A percentile compares a stretch with the other conserved stretches of the same genome.
These are phyloP conservation scores for Fusarium drepaniforme DNA, from an alignment of 2,329 filamentous ascomycete species.

Conservation along the genomic window DNA sequence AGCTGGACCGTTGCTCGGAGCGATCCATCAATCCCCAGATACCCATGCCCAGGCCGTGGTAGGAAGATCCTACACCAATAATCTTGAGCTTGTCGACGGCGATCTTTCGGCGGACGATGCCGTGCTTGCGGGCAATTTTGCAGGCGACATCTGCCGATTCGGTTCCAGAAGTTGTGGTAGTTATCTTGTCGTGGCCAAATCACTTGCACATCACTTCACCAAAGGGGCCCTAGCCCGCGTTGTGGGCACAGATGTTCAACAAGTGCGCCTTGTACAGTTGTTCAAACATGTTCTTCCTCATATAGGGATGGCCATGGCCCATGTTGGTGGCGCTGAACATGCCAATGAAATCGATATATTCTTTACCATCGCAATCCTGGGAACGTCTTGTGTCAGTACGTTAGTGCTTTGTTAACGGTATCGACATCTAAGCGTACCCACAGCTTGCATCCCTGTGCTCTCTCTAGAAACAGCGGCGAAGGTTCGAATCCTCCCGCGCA, in stretches of 20 bases:
- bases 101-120: neutral
- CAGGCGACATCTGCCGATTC: neutral
- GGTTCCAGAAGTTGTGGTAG: neutral
- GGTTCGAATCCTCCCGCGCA: neutral
- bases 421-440: neutral
- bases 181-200: neutral
- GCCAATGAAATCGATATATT: neutral
- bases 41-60: neutral
- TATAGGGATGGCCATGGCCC: neutral
- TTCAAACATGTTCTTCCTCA: neutral
- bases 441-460: neutral
- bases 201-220: neutral
- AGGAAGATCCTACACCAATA: neutral
- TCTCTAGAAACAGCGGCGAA: neutral
- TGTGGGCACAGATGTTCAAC: neutral
- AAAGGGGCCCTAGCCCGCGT: neutral
- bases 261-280: neutral
- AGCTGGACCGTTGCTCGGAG: neutral
- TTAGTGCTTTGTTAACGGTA: neutral
- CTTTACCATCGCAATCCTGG: neutral
- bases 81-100: neutral
- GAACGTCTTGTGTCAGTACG: neutral
- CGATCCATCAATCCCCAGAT: neutral
- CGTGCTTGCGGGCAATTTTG: neutral
- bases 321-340: conserved; percentile 4